Evolutionary conservation across 768 basidiomycete genomes (phyloP).

Genomic region (Trametes maxima): DNA sequence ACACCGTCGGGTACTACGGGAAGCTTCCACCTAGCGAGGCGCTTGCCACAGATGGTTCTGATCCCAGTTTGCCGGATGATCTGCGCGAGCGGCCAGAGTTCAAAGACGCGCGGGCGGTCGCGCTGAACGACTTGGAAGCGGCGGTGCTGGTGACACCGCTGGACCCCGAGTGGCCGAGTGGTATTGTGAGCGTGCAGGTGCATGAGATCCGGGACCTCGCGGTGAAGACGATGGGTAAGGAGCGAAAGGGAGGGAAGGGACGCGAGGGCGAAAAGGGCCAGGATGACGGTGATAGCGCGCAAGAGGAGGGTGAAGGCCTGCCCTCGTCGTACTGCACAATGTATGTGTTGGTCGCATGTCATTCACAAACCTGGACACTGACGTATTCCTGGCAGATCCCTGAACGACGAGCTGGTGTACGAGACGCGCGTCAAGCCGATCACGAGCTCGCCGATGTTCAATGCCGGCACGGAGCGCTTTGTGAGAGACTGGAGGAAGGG

Average conservation of each 20-base stretch:
- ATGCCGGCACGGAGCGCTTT: slow-evolving; percentile 71
- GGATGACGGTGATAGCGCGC: slow-evolving; percentile 52
- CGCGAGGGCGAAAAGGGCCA: slow-evolving; percentile 59
- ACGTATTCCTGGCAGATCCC: slow-evolving; percentile 24
- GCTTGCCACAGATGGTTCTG: slow-evolving; percentile 35
- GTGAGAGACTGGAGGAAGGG: slow-evolving; percentile 62
- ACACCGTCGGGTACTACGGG: slow-evolving; percentile 54
- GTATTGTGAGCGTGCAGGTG: slow-evolving; percentile 64
- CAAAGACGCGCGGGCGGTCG: slow-evolving; percentile 49
- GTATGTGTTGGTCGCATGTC: slow-evolving; percentile 22
- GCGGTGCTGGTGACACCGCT: slow-evolving; percentile 50
- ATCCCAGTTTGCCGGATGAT: slow-evolving; percentile 40
- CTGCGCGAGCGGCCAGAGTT: slow-evolving; percentile 49
- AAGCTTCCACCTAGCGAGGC: slow-evolving; percentile 40
- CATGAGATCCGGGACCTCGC: slow-evolving; percentile 69
- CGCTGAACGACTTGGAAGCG: slow-evolving; percentile 49
- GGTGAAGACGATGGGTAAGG: slow-evolving; percentile 45
- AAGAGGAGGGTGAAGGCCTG: slow-evolving; percentile 59
- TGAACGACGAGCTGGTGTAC: slow-evolving; percentile 54
- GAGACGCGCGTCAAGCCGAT: slow-evolving; percentile 39
- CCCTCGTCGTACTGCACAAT: slow-evolving; percentile 67
- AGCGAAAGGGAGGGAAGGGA: slow-evolving; percentile 39
- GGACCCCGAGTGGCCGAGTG: slow-evolving; percentile 62
- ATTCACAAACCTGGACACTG: slow-evolving; percentile 22
- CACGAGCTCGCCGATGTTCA: slow-evolving; percentile 42